phyloP scores from a whole-genome alignment of 257 asterid genomes.

The Thymus quinquecostatus region DNA sequence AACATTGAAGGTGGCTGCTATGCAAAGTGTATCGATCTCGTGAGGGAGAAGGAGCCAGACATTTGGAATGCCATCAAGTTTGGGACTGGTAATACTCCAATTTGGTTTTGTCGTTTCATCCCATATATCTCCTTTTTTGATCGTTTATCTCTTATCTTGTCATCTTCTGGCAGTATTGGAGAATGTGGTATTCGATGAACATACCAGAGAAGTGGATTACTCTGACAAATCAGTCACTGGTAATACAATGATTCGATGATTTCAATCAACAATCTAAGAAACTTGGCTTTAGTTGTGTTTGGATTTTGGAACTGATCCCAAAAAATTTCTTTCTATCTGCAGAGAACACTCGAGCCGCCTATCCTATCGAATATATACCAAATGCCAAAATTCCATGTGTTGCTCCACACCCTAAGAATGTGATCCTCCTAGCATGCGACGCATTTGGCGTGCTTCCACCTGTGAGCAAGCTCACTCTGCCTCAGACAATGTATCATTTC shows the following conservation, averaged over 20 bases:
- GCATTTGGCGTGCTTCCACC: constrained; percentile 99
- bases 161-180: constrained; percentile 63
- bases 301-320: not conserved
- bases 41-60: constrained; percentile 95
- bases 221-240: constrained; percentile 94
- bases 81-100: constrained; percentile 71
- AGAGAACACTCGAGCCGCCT: constrained; percentile 98
- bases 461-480: constrained; percentile 88
- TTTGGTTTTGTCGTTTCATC: not conserved
- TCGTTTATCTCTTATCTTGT: not conserved
- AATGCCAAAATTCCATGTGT: constrained; percentile 96
- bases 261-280: not conserved
- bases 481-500: constrained; percentile 98
- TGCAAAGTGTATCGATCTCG: constrained; percentile 93
- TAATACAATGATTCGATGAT: constrained; percentile 16
- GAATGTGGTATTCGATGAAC: constrained; percentile 96
- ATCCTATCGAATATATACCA: constrained; percentile 95
- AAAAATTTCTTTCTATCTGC: constrained; percentile 14
- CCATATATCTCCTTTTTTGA: not conserved
- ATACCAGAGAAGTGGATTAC: constrained; percentile 87
- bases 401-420: constrained; percentile 89
- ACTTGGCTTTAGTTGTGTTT: not conserved
- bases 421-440: constrained; percentile 90
- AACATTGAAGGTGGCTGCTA: constrained; percentile 99
- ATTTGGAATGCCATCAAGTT: constrained; percentile 98